These are phyloP conservation scores for Sarcodon aspratus DNA, from an alignment of 768 basidiomycete species.

Conservation along the genomic window DNA sequence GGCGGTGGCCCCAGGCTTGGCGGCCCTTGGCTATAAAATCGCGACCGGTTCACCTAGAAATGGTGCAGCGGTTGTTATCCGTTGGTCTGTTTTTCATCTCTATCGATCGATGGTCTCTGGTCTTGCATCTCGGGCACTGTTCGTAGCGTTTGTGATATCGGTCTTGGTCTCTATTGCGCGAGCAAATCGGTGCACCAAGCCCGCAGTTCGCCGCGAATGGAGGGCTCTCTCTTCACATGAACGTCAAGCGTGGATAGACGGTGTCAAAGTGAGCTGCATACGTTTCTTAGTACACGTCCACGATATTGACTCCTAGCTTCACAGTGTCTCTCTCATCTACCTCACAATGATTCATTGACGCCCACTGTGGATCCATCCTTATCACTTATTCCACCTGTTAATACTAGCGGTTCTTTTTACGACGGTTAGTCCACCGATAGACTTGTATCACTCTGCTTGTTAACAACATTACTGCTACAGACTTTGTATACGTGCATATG, in stretches of 20 bases:
- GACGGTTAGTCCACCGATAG: background rate
- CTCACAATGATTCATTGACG: background rate
- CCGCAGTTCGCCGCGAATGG: constrained; percentile 14
- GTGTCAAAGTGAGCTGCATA: constrained; percentile 10
- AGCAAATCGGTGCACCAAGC: constrained; percentile 5
- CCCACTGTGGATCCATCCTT: background rate
- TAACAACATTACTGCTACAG: background rate
- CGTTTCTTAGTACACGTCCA: background rate
- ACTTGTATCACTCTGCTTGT: background rate
- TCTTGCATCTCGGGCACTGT: too few species aligned
- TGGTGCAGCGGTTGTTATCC: too few species aligned
- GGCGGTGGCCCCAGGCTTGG: too few species aligned
- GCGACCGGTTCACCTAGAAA: too few species aligned
- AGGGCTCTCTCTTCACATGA: constrained; percentile 7
- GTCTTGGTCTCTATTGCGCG: too few species aligned
- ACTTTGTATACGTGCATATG: constrained; percentile 16
- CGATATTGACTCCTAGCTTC: background rate
- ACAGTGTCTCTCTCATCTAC: background rate
- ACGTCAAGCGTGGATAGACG: constrained; percentile 12
- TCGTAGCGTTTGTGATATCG: too few species aligned
- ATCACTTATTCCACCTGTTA: background rate
- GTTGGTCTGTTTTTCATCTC: too few species aligned
- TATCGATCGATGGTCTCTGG: too few species aligned
- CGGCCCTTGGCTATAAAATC: too few species aligned
- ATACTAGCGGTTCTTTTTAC: background rate